A percentile compares a stretch with the other conserved stretches of the same genome.
Conservation (phyloP, 331 rosid genomes). For the Phaseolus coccineus region DNA sequence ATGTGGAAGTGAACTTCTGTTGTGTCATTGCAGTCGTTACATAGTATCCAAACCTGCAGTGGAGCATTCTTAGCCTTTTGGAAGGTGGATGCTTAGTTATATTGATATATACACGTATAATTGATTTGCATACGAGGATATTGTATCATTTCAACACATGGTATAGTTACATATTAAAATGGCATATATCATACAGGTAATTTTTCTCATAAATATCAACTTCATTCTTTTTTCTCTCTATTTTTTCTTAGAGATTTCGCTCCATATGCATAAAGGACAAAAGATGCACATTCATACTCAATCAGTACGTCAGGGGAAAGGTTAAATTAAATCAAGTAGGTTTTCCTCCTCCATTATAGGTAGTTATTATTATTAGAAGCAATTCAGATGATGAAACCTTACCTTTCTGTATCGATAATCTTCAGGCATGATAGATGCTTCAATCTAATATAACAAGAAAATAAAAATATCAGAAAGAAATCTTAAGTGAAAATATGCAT, state of each 20-base stretch:
- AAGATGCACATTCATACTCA: background rate
- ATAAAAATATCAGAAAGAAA: conserved; percentile 31
- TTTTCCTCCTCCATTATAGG: background rate
- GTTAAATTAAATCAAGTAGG: background rate
- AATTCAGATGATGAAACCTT: conserved; percentile 16
- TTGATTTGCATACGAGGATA: background rate
- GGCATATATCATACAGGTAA: conserved; percentile 14
- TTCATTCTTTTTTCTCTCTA: background rate
- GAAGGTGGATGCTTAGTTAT: conserved; percentile 1
- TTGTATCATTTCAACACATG: background rate
- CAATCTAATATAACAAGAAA: conserved; percentile 60
- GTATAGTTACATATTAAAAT: background rate
- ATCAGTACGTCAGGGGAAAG: background rate
- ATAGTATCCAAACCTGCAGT: conserved; percentile 91
- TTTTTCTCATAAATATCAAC: background rate
- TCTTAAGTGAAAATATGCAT: background rate
- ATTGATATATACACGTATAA: background rate
- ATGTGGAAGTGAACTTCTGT: conserved; percentile 83
- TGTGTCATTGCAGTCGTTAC: conserved; percentile 91
- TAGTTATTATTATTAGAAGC: conserved; percentile 12
- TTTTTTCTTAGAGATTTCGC: background rate
- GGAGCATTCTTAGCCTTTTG: background rate
- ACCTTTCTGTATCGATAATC: conserved; percentile 83
- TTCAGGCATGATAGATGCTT: conserved; percentile 79
- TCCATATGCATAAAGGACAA: background rate